A percentile compares a stretch with the other conserved stretches of the same genome.
Conservation (phyloP, 2,329 filamentous ascomycete genomes). For the Exophiala bonariae region DNA sequence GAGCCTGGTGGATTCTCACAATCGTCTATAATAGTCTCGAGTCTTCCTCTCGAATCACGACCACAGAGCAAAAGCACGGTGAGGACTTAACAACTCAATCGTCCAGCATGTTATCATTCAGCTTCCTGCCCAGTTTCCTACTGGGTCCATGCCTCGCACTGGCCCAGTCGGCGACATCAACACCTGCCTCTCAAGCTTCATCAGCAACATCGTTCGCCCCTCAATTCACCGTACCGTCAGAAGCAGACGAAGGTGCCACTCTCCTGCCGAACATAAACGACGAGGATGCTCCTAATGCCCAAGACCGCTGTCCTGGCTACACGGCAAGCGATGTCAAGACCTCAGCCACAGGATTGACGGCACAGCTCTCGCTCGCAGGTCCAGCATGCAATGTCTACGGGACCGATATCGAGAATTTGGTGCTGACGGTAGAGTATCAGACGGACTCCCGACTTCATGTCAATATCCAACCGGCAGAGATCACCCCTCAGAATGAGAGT, state of each 20-base stretch:
- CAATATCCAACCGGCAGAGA: conserved; percentile 66
- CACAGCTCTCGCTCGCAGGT: conserved; percentile 54
- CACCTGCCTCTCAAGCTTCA: conserved; percentile 7
- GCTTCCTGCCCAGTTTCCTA: conserved; percentile 12
- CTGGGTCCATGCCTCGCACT: conserved; percentile 12
- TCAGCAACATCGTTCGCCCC: conserved; percentile 14
- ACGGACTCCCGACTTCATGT: conserved; percentile 66
- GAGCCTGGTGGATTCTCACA: not conserved
- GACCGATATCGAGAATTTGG: conserved; percentile 67
- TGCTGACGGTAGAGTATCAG: conserved; percentile 68
- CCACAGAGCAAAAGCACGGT: not conserved
- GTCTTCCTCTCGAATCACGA: conserved; percentile 1
- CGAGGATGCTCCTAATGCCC: conserved; percentile 62
- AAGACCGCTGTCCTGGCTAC: conserved; percentile 64
- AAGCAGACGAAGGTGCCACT: conserved; percentile 46
- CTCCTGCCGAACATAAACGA: conserved; percentile 66
- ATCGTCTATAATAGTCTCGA: conserved; percentile 5
- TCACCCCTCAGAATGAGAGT: conserved; percentile 62
- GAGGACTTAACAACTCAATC: not conserved
- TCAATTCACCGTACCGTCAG: conserved; percentile 50
- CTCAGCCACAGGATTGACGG: conserved; percentile 50
- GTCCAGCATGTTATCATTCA: conserved; percentile 14
- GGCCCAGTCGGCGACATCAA: conserved; percentile 15
- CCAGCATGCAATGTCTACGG: conserved; percentile 72
- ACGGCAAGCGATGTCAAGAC: conserved; percentile 52